Evolutionary conservation across 2,329 filamentous ascomycete species (phyloP).

Genomic region (Fusarium tanahbumbuense): DNA sequence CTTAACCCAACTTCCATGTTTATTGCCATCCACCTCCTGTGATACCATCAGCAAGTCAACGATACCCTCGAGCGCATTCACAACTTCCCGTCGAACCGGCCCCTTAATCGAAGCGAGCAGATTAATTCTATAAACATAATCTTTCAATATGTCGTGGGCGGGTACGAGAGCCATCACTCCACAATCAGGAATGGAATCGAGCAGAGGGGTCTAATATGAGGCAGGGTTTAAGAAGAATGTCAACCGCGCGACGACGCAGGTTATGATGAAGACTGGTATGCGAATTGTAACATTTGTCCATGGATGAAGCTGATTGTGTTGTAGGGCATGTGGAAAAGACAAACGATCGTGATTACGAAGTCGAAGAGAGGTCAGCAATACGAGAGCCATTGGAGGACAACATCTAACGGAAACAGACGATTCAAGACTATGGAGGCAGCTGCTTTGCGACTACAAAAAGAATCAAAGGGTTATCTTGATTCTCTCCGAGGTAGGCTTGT

Average conservation of each 20-base stretch:
- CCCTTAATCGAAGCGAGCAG: slow-evolving; percentile 17
- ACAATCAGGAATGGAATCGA: slow-evolving; percentile 28
- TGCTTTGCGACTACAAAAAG: slow-evolving; percentile 91
- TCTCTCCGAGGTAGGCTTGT: slow-evolving; percentile 78
- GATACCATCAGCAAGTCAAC: slow-evolving; percentile 32
- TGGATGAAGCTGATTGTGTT: slow-evolving; percentile 21
- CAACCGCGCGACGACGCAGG: slow-evolving; percentile 98
- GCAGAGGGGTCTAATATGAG: slow-evolving; percentile 48
- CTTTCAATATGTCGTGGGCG: slow-evolving; percentile 74
- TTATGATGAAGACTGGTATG: slow-evolving; percentile 98
- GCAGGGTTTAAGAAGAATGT: slow-evolving; percentile 84
- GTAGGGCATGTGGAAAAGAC: slow-evolving; percentile 96
- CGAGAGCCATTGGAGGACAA: neutral
- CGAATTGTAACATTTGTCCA: neutral
- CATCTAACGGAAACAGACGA: slow-evolving; percentile 67
- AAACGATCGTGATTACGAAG: slow-evolving; percentile 98
- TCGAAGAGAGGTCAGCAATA: slow-evolving; percentile 80
- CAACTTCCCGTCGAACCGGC: slow-evolving; percentile 17
- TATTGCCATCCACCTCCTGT: slow-evolving; percentile 39
- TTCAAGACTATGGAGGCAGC: slow-evolving; percentile 98
- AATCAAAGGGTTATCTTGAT: slow-evolving; percentile 97
- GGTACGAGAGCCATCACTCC: slow-evolving; percentile 59
- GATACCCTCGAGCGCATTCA: slow-evolving; percentile 30
- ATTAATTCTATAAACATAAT: slow-evolving; percentile 13
- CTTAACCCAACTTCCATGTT: slow-evolving; percentile 38